Evolutionary conservation across 257 asterid genomes (phyloP).

Genomic region (Penstemon barbatus): DNA sequence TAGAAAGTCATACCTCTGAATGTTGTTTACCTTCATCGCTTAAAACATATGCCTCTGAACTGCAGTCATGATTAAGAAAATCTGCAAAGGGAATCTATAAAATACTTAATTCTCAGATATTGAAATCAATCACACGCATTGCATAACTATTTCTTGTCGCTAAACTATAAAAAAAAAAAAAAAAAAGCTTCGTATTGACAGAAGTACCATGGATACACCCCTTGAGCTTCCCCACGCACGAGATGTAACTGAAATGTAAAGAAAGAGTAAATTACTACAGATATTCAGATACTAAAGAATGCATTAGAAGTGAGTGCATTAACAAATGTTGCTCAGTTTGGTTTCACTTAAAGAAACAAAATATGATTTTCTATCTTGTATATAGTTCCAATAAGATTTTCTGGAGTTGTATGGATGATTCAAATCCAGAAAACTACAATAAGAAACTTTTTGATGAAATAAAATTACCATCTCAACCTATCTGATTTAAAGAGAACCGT

Average conservation of each 20-base stretch:
- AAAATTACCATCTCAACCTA: no score
- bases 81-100: slow-evolving; percentile 84
- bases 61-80: slow-evolving; percentile 69
- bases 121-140: background rate
- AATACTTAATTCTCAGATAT: slow-evolving; percentile 8
- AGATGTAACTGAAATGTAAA: slow-evolving; percentile 57
- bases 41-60: slow-evolving; percentile 56
- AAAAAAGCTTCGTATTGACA: background rate
- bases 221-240: slow-evolving; percentile 88
- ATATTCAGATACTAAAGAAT: no score
- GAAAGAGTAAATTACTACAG: background rate
- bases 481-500: no score
- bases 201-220: slow-evolving; percentile 63
- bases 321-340: no score
- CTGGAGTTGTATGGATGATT: no score
- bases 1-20: slow-evolving; percentile 47
- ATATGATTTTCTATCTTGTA: background rate
- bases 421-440: no score
- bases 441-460: no score
- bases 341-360: no score
- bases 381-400: background rate
- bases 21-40: slow-evolving; percentile 50
- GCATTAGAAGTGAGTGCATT: no score
- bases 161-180: background rate
- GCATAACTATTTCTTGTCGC: background rate